Evolutionary conservation across 2,329 filamentous ascomycete species (phyloP).

Genomic region (Neocatenulostroma microsporum): DNA sequence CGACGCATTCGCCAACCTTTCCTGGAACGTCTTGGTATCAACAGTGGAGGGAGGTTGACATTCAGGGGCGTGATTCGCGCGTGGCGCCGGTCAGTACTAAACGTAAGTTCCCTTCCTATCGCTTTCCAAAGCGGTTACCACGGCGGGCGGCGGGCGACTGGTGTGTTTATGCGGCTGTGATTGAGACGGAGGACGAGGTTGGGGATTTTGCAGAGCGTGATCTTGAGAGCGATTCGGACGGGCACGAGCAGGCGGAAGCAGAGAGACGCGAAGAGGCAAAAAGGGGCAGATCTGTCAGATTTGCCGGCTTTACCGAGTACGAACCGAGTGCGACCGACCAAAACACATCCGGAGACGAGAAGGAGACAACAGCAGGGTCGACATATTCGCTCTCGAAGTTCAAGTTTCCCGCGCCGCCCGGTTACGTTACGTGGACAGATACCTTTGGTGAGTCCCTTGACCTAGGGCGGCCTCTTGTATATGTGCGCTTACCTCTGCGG

Average conservation of each 20-base stretch:
- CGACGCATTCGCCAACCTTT: conserved; percentile 7
- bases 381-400: conserved; percentile 22
- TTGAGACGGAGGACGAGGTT: conserved; percentile 14
- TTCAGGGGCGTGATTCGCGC: too few relatives aligned
- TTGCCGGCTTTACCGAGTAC: conserved; percentile 6
- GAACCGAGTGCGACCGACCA: background rate
- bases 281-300: conserved; percentile 7
- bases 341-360: conserved; percentile 6
- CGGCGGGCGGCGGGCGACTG: conserved; percentile 16
- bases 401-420: conserved; percentile 24
- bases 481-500: conserved; percentile 14
- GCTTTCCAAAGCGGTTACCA: conserved; percentile 25
- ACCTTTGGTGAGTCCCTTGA: conserved; percentile 20
- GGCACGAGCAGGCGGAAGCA: background rate
- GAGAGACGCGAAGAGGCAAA: background rate
- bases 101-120: conserved; percentile 24
- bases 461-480: too few relatives aligned
- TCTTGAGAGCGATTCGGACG: conserved; percentile 2
- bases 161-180: conserved; percentile 27
- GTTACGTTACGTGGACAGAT: conserved; percentile 21
- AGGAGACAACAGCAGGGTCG: conserved; percentile 13
- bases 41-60: too few relatives aligned
- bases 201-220: too few relatives aligned
- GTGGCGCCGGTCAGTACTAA: conserved; percentile 20
- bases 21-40: too few relatives aligned